Conservation (phyloP, 2,329 filamentous ascomycete genomes). For the Rhynchosporium graminicola region DNA sequence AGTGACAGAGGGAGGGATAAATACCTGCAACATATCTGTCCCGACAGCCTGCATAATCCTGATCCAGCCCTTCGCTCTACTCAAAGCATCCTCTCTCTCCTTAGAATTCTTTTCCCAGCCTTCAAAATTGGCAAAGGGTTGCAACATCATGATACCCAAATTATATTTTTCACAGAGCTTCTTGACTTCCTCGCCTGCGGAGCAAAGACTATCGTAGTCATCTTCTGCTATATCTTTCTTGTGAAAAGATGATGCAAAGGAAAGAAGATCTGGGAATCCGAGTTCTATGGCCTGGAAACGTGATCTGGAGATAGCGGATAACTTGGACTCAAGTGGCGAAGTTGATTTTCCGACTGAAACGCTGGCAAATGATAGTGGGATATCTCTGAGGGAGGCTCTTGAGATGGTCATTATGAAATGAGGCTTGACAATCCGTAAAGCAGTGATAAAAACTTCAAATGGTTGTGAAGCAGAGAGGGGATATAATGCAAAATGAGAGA, state of each 20-base stretch:
- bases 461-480: neutral
- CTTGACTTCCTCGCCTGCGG: conserved; percentile 56
- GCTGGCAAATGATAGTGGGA: conserved; percentile 56
- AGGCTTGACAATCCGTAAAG: neutral
- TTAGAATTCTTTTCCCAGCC: conserved; percentile 64
- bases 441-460: neutral
- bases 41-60: conserved; percentile 69
- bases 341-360: conserved; percentile 51
- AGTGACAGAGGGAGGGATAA: conserved; percentile 24
- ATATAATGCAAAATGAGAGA: neutral
- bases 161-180: conserved; percentile 54
- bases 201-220: conserved; percentile 60
- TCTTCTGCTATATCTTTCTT: conserved; percentile 53
- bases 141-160: conserved; percentile 68
- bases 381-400: conserved; percentile 25
- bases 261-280: conserved; percentile 70
- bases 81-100: conserved; percentile 63
- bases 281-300: conserved; percentile 73
- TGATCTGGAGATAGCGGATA: conserved; percentile 62
- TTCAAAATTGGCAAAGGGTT: conserved; percentile 77
- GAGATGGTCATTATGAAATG: conserved; percentile 23
- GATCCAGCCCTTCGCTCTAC: conserved; percentile 66
- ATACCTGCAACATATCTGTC: conserved; percentile 70
- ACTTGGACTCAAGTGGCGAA: conserved; percentile 56
- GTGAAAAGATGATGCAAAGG: conserved; percentile 57